These are phyloP conservation scores for Thraustochytrium sp. DNA, from an alignment of 352 stramenopile species.

Conservation along the genomic window DNA sequence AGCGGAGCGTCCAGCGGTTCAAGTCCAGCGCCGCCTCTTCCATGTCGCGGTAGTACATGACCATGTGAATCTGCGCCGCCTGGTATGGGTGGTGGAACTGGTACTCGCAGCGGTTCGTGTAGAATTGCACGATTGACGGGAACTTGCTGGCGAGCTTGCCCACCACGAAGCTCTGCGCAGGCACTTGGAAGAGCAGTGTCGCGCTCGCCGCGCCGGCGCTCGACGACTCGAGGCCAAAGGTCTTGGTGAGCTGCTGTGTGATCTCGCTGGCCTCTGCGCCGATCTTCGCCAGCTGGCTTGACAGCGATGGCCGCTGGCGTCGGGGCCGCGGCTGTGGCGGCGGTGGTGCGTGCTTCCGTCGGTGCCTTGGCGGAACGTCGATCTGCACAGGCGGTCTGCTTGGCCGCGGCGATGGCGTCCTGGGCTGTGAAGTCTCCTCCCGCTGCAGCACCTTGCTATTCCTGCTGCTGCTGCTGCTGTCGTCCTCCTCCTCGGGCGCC, in stretches of 20 bases:
- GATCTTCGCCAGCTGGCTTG: slow-evolving; percentile 1
- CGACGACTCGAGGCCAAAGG: neutral
- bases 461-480: too few relatives aligned
- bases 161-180: neutral
- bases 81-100: slow-evolving; percentile 4
- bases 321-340: too few relatives aligned
- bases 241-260: neutral
- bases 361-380: too few relatives aligned
- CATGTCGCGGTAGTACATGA: slow-evolving; percentile 33
- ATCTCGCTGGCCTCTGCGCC: neutral
- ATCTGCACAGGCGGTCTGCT: too few relatives aligned
- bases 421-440: too few relatives aligned
- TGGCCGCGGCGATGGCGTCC: too few relatives aligned
- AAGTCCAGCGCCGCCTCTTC: neutral
- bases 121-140: neutral
- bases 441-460: too few relatives aligned
- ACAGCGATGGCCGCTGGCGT: neutral
- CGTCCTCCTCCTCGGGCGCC: too few relatives aligned
- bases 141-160: slow-evolving; percentile 11
- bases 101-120: slow-evolving; percentile 12
- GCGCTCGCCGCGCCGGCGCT: neutral
- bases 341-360: too few relatives aligned
- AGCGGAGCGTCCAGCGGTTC: neutral
- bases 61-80: slow-evolving; percentile 7
- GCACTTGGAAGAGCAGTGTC: neutral